phyloP scores from a whole-genome alignment of 495 filamentous ascomycete species.

The Neurospora sp. region DNA sequence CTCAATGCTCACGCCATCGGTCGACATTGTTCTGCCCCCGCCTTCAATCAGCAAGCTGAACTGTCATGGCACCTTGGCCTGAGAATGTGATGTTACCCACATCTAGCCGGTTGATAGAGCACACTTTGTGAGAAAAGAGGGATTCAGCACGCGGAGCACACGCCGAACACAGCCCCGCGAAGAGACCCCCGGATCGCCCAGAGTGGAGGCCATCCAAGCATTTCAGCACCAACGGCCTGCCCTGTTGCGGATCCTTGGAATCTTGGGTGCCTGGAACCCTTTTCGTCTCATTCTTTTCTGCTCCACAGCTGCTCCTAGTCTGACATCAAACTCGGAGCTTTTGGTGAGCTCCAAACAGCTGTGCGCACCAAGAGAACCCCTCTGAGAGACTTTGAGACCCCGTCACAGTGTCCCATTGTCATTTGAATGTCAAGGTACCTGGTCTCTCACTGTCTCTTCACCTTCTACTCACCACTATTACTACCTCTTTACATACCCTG shows the following conservation, averaged over 20 bases:
- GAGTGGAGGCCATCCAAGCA: neutral
- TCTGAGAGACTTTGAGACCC: neutral
- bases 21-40: neutral
- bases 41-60: neutral
- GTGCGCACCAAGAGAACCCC: neutral
- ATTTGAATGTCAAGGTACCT: neutral
- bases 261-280: neutral
- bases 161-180: neutral
- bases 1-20: neutral
- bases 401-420: neutral
- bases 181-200: neutral
- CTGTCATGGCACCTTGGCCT: neutral
- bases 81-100: neutral
- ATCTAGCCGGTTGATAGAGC: neutral
- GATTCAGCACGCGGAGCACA: constrained; percentile 1
- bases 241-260: neutral
- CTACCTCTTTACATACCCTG: neutral
- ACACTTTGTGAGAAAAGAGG: neutral
- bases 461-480: neutral
- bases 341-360: neutral
- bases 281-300: neutral
- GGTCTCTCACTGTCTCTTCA: neutral
- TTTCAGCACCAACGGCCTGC: neutral
- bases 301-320: neutral
- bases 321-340: neutral